Base-by-base conservation (phyloP, 2,329 filamentous ascomycete genomes). In the Ophiostoma piceae region DNA sequence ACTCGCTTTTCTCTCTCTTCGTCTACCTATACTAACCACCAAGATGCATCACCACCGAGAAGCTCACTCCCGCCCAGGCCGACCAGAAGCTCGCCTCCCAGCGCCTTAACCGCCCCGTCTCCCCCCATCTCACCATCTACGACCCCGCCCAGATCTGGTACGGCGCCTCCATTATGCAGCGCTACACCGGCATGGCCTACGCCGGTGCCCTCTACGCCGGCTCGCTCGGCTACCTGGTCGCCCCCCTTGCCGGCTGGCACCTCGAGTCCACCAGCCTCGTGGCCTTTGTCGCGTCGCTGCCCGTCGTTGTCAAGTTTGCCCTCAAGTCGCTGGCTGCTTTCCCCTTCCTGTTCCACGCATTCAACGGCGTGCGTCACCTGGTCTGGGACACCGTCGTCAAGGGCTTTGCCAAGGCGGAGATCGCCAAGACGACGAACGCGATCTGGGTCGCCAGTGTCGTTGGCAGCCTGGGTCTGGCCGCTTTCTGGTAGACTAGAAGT, bases 81-180 rank as follows among this genome's bases (percentile, higher is more conserved):
- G 76, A 85, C 74, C 78, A 85, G 74, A 87, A 96, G 80, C 92
- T 97, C 78, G 89, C 86, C 76, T 83, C 87, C 77, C 94, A 97
- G 84, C 94, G 94, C 76, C 85, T 90, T 70, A 81, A 85, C 77
- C 94, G 94, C 68, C 94, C 94, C 78, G 85, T 97, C 76, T 86
- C 92, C 65, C 94, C 94, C 69, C 93, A 97, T 79, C 87, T 97
- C 73, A 79, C 82, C 77, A 94, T 96, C 86, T 97, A 97, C 88
- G 86, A 88, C 79, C 87, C 90, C 71, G 88, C 92, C 80, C 91
- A 97, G 82, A 95, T 92, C 75, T 97, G 89, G 90, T 89, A 92
- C 80, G 84, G 85, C 75, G 89, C 88, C 75, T 88, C 84, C 71
- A 84, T 85, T 74, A 85, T 92, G 81, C 91, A 93, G 83, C 92